phyloP scores from a whole-genome alignment of 2,329 filamentous ascomycete genomes.

The Venturia aucupariae region DNA sequence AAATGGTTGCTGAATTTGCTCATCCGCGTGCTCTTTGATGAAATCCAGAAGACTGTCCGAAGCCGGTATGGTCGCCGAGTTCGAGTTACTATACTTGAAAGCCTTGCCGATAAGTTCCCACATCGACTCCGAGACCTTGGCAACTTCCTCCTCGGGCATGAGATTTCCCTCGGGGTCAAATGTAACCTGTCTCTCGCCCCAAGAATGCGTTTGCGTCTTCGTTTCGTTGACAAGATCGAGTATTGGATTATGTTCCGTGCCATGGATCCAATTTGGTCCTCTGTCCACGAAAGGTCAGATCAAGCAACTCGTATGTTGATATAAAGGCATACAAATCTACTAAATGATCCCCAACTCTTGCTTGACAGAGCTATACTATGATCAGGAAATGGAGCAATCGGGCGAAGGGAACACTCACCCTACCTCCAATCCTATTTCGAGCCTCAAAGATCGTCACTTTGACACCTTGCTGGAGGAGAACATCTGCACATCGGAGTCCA shows the following conservation, averaged over 20 bases:
- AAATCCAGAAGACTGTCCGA: conserved; percentile 48
- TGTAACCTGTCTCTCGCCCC: conserved; percentile 46
- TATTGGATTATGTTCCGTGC: conserved; percentile 62
- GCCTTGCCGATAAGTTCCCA: conserved; percentile 62
- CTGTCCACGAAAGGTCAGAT: conserved; percentile 25
- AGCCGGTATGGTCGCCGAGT: conserved; percentile 43
- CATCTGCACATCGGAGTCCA: conserved; percentile 61
- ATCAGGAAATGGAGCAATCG: conserved; percentile 32
- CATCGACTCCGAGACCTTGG: conserved; percentile 41
- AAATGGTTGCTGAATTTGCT: conserved; percentile 26
- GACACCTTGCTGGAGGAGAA: conserved; percentile 55
- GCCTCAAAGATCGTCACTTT: conserved; percentile 62
- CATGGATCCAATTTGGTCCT: conserved; percentile 76
- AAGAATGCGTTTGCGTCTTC: conserved; percentile 42
- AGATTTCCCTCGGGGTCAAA: conserved; percentile 48
- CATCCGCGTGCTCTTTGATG: conserved; percentile 41
- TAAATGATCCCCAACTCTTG: conserved; percentile 36
- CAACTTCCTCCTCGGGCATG: conserved; percentile 35
- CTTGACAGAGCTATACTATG: conserved; percentile 38
- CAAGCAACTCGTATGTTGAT: conserved; percentile 16
- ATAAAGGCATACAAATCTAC: conserved; percentile 46
- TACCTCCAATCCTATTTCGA: conserved; percentile 56
- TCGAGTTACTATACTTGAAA: conserved; percentile 55
- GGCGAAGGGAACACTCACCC: conserved; percentile 35
- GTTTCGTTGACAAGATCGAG: conserved; percentile 56